Evolutionary conservation across 805 yeast species (phyloP), one percentile per base, ranked within the genome.

Genomic region (Limtongia smithiae): DNA sequence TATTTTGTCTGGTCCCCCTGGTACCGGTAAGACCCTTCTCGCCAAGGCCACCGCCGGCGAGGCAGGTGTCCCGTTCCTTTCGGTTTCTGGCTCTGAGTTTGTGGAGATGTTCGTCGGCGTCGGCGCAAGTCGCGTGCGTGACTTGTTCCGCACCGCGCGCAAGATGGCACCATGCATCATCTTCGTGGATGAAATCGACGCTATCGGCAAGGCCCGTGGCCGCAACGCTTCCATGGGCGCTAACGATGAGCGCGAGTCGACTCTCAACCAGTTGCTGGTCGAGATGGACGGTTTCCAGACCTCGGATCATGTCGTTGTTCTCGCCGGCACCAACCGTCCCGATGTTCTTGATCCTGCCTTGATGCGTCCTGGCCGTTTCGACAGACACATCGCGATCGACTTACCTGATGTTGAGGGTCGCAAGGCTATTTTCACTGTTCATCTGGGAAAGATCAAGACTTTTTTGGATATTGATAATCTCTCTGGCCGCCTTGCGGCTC

Each of bases 21-120:
- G 99, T 73, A 93, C 98, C 8, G 99, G 99, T 80, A 93, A 93
- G 67, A 93, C 99, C 0, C 73, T 93, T 46, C 72, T 93, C 43
- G 99, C 99, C 11, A 91, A 88, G 65, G 99, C 99, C 4, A 93
- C 97, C 42, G 98, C 98, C 1, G 98, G 98, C 59, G 99, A 93
- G 68, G 98, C 99, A 0, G 95, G 93, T 49, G 98, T 93, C 35
- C 97, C 99, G 37, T 93, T 93, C 66, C 82, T 82, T 62, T 85
- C 95, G 14, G 97, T 93, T 17, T 86, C 96, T 0, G 98, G 98
- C 57, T 90, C 97, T 4, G 98, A 91, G 68, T 91, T 91, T 60
- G 96, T 93, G 12, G 97, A 91, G 68, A 93, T 91, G 97, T 93
- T 89, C 73, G 97, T 90, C 27, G 98, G 98, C 75, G 97, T 91